Conservation (phyloP, 2,329 filamentous ascomycete genomes). For the Scortechinia acanthostroma region DNA sequence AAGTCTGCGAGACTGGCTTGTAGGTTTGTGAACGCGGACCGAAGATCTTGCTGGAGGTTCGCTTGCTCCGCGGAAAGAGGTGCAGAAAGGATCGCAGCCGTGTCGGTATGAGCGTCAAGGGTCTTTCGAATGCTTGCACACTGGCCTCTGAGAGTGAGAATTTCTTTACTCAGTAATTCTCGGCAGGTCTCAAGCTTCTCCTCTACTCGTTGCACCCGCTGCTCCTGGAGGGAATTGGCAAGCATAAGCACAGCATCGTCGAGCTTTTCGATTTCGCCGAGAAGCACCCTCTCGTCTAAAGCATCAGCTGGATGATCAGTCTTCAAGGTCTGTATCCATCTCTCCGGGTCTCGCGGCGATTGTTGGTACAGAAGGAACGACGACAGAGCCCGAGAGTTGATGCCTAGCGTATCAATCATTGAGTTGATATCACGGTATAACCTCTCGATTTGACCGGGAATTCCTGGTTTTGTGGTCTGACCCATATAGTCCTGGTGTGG, state of each 20-base stretch:
- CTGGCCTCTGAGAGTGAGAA: neutral
- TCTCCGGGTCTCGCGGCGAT: neutral
- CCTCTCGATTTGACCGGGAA: slow-evolving; percentile 37
- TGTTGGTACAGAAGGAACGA: neutral
- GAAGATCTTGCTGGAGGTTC: neutral
- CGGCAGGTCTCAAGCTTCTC: neutral
- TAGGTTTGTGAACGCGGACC: neutral
- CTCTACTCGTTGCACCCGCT: neutral
- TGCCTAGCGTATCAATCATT: neutral
- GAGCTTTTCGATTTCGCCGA: neutral
- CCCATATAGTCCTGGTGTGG: slow-evolving; percentile 34
- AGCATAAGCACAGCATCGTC: neutral
- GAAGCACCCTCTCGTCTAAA: neutral
- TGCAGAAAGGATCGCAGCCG: neutral
- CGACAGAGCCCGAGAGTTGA: neutral
- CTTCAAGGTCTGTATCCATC: neutral
- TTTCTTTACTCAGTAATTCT: slow-evolving; percentile 9
- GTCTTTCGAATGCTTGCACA: slow-evolving; percentile 2
- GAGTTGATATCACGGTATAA: slow-evolving; percentile 37
- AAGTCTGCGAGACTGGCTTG: neutral
- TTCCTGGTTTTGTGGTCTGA: slow-evolving; percentile 31
- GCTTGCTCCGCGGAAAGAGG: neutral
- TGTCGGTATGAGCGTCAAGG: neutral
- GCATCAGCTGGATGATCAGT: neutral
- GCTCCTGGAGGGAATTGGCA: neutral